Percentiles rank a stretch among this genome's conserved stretches.
These are phyloP conservation scores for Brassica cretica DNA, from an alignment of 345 rosid species.

Conservation along the genomic window DNA sequence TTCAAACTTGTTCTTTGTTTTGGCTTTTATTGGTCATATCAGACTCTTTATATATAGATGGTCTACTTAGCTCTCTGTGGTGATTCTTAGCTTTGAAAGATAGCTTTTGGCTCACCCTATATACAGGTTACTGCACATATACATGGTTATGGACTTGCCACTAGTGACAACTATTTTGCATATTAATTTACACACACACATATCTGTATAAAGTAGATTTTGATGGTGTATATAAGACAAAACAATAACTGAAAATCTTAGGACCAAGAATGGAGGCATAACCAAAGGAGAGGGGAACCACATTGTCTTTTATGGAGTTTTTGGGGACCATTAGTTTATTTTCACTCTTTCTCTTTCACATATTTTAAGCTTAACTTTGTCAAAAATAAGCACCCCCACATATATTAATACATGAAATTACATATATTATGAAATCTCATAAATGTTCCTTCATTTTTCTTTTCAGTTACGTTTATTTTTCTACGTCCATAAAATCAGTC, in stretches of 20 bases:
- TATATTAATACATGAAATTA: slow-evolving; percentile 12
- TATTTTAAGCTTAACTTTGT: slow-evolving; percentile 36
- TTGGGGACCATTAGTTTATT: background rate
- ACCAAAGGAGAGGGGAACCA: slow-evolving; percentile 19
- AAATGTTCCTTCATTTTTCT: slow-evolving; percentile 19
- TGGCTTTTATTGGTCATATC: background rate
- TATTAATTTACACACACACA: background rate
- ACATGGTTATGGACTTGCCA: background rate
- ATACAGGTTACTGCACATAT: background rate
- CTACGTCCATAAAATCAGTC: slow-evolving; percentile 10
- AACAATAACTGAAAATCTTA: slow-evolving; percentile 37
- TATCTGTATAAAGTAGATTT: slow-evolving; percentile 2
- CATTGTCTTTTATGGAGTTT: background rate
- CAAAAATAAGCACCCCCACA: slow-evolving; percentile 14
- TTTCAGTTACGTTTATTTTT: slow-evolving; percentile 31
- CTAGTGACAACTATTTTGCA: background rate
- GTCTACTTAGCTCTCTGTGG: background rate
- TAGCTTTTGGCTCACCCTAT: slow-evolving; percentile 4
- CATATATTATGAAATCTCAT: background rate
- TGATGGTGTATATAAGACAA: slow-evolving; percentile 25
- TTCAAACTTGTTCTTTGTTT: background rate
- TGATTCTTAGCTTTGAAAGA: background rate
- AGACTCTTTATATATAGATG: background rate
- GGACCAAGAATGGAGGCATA: slow-evolving; percentile 43
- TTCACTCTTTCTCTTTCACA: slow-evolving; percentile 35